A percentile compares a stretch with the other conserved stretches of the same genome.
Conservation (phyloP, 441 rosid genomes). For the Euphorbia corollata region DNA sequence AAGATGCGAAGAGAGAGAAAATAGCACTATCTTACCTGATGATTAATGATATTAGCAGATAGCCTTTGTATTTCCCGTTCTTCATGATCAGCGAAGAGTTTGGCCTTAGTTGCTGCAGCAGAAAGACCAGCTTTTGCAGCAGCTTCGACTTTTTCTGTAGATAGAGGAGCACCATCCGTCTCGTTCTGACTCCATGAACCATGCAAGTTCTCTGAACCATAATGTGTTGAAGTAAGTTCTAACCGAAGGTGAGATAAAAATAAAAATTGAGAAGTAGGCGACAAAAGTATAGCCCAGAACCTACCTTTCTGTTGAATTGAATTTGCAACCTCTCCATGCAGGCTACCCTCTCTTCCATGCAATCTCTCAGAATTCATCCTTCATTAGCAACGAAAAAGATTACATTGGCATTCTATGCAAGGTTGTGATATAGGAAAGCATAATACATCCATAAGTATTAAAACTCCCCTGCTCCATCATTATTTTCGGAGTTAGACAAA, state of each 20-base stretch:
- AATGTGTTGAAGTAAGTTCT: slow-evolving; percentile 13
- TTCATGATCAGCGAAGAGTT: slow-evolving; percentile 95
- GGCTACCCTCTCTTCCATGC: slow-evolving; percentile 41
- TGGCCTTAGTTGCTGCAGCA: slow-evolving; percentile 90
- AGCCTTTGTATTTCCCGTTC: slow-evolving; percentile 96
- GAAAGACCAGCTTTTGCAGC: slow-evolving; percentile 84
- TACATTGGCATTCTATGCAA: slow-evolving; percentile 9
- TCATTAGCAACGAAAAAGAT: slow-evolving; percentile 20
- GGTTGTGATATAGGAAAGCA: not conserved
- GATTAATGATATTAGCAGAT: slow-evolving; percentile 84
- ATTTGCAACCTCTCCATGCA: slow-evolving; percentile 42
- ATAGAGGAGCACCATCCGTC: slow-evolving; percentile 37
- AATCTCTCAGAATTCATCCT: slow-evolving; percentile 53
- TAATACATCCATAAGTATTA: not conserved
- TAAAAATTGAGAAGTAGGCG: slow-evolving; percentile 6
- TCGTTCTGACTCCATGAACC: slow-evolving; percentile 45
- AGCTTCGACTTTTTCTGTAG: slow-evolving; percentile 58
- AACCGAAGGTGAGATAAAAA: slow-evolving; percentile 3
- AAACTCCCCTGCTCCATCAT: not conserved
- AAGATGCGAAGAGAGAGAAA: not conserved
- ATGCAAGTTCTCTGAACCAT: slow-evolving; percentile 29
- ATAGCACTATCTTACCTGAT: slow-evolving; percentile 52
- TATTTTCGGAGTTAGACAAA: not conserved
- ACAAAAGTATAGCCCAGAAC: slow-evolving; percentile 4
- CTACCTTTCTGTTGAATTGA: slow-evolving; percentile 51